Evolutionary conservation across 257 asterid species (phyloP), one percentile per base, ranked within the genome.

Genomic region (Ajuga chamaepitys): DNA sequence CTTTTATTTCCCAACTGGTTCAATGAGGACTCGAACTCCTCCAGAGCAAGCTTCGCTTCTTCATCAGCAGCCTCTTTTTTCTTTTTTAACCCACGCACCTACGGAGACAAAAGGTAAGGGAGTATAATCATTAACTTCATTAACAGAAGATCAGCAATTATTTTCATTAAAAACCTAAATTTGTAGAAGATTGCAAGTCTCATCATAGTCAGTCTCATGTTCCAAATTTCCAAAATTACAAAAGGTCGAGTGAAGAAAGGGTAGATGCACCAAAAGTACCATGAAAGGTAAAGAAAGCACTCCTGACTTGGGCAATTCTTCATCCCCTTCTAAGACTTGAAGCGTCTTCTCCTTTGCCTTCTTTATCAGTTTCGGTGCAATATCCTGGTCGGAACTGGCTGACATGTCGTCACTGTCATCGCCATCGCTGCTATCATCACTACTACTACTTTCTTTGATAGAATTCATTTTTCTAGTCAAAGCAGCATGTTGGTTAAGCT

Each of bases 251-350:
- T 40, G 25, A 47, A 60, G 35, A 44, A 37, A 74, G 11, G 50
- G 51, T 69, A 62, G 28, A 63, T 30, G 67, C 65, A 62, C 66
- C 25, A 70, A 67, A 46, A 30, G 58, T 79, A 94, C 99, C 99
- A 89, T 90, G 86, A 94, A 94, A 30, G 97, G 96, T 81, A 94
- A 82, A 62, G 95, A 80, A 66, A 85, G 84, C 75, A 94, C 87
- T 74, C 96, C 99, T 5, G 95, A 78, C 20, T 44, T 64, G 41
- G 97, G 95, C 73, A 84, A 51, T 70, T 86, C 96, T 50, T 88
- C 96, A 66, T 86, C 86, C 66, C 66, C 87, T 68, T 86, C 88
- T 50, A 90, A 64, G 50, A 76, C 78, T 76, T 76, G 70, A 48
- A 77, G 73, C 12, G 95, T 90, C 81, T 83, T 90, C 73, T 84